phyloP scores from a whole-genome alignment of 441 rosid genomes.

The Theobroma grandiflorum region DNA sequence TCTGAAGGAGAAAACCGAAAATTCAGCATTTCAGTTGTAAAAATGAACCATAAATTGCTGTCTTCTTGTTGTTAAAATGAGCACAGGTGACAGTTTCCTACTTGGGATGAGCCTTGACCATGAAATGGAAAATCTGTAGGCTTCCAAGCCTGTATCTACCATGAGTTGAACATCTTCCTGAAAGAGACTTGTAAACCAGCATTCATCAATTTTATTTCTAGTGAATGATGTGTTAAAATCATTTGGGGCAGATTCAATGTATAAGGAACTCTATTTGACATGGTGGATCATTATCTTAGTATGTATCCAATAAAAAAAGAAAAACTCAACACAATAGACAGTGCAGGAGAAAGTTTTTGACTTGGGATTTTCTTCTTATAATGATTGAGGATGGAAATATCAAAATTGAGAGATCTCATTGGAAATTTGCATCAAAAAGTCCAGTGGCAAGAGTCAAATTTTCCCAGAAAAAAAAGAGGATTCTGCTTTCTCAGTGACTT shows the following conservation, averaged over 20 bases:
- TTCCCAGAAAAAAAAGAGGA: no score
- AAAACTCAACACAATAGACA: no score
- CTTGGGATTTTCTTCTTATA: no score
- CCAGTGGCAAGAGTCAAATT: no score
- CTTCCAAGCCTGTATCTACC: constrained; percentile 61
- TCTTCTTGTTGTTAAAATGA: background rate
- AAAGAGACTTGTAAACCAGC: constrained; percentile 18
- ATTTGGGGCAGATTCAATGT: background rate
- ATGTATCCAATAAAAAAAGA: background rate
- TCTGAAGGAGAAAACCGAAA: constrained; percentile 37
- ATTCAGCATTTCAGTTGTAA: background rate
- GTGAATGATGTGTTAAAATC: background rate
- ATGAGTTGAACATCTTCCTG: constrained; percentile 79
- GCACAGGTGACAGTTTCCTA: constrained; percentile 22
- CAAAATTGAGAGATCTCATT: background rate
- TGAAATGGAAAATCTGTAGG: constrained; percentile 75
- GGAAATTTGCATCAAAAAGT: background rate
- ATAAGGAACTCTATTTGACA: constrained; percentile 22
- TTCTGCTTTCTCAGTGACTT: background rate
- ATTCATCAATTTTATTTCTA: background rate
- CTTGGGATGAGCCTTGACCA: constrained; percentile 79
- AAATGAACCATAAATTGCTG: background rate
- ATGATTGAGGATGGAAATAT: background rate
- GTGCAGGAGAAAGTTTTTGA: background rate
- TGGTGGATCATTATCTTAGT: background rate